Base-by-base conservation (phyloP, 805 yeast species). In the Starmerella riodocensis region DNA sequence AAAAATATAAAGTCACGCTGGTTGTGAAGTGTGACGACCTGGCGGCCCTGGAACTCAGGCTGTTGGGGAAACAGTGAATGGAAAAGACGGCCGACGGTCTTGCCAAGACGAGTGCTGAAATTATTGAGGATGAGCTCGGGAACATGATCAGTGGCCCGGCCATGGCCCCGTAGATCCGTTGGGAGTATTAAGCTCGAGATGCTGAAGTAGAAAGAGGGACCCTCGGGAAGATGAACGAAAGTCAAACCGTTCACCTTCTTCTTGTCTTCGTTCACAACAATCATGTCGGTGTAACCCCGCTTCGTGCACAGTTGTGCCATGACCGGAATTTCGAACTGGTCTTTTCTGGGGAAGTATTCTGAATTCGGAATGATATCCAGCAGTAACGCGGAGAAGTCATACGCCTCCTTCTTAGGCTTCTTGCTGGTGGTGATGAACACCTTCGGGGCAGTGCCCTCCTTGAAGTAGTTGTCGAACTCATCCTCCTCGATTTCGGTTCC, bases 1-100 rank as follows among this genome's bases (percentile, higher is more conserved):
- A 91, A 88, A 54, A 91, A 91, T 31, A 91, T 81, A 58, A 70
- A 91, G 59, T 91, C 98, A 66, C 98, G 71, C 59, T 91, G 98
- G 58, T 91, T 91, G 59, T 91, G 98, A 56, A 91, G 63, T 0
- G 98, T 91, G 22, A 91, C 78, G 32, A 84, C 98, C 58, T 91
- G 96, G 53, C 98, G 72, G 22, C 98, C 98, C 58, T 81, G 80
- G 51, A 91, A 73, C 55, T 91, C 96, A 1, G 98, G 98, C 44
- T 73, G 71, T 44, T 81, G 86, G 8, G 98, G 98, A 62, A 88
- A 84, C 30, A 91, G 65, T 1, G 94, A 74, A 59, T 86, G 96
- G 63, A 91, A 91, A 46, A 91, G 62, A 42, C 93, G 69, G 24
- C 95, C 96, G 5, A 88, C 93, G 0, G 97, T 82, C 55, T 80